Evolutionary conservation across 1,284 basidiomycete species (phyloP), one percentile per base, ranked within the genome.

Genomic region (Apiotrichum montevideense): DNA sequence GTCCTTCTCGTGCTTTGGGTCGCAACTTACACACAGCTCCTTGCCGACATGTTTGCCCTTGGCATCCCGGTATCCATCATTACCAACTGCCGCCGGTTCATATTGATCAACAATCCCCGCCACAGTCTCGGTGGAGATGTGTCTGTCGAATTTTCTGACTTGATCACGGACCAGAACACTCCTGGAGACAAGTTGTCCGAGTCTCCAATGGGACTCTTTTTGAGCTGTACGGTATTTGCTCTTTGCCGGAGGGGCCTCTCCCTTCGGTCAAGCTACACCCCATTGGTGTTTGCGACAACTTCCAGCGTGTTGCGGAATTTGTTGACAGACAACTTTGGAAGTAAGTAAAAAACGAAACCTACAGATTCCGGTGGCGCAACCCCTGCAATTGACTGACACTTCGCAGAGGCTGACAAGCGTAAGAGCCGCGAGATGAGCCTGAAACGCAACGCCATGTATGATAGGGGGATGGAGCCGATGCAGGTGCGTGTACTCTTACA

Each of bases 71-170:
- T 56, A 4, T 52, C 49, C 1, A 32, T 60, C 35, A 10, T 60
- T 32, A 54, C 58, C 48, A 60, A 60, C 50, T 60, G 58, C 43
- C 54, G 52, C 34, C 49, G 46, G 13, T 60, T 60, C 33, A 44
- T 57, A 44, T 40, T 40, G 2, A 14, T 60, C 33, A 14, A 29
- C 15, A 44, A 45, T 10, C 13, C 43, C 3, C 21, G 35, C 3
- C 47, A 35, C 3, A 39, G 5, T 1, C 6, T 39, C 1, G 6
- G 15, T 21, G 47, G 47, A n/a, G 35, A 49, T 7, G 47, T 29
- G 10, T 10, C 45, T 33, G 40, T 54, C 41, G 41, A 55, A 37
- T 59, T 56, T 34, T 56, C 54, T 13, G 47, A 54, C 41, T 10
- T 51, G 0, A 46, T 60, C 45, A 41, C n/a, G 15, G 49, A 39